Evolutionary conservation across 2,329 filamentous ascomycete species (phyloP), one percentile per base, ranked within the genome.

Genomic region (Myriangium duriaei): DNA sequence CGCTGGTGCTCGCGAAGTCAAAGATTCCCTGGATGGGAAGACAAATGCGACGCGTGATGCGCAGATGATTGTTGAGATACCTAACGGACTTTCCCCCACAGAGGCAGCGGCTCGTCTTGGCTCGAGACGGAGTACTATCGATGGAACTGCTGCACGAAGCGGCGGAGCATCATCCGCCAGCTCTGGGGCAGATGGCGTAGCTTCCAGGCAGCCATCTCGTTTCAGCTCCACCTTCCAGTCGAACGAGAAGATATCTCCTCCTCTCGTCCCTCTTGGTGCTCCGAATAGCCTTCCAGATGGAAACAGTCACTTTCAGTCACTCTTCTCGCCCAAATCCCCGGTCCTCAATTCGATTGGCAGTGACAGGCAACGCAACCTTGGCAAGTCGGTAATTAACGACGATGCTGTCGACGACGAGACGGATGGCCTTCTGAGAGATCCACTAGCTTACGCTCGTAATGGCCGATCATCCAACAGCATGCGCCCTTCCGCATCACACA

Each of bases 291-390:
- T 70, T 36, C 64, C 71, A 3, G 74, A 76, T 19, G 60, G 63
- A 3, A 68, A 57, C 52, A 55, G 62, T 11, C 63, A 68, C 42
- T 74, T 74, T 47, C 73, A 77, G 46, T 75, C 65, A 43, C 60
- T 83, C 16, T 86, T 84, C 58, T 80, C 78, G 10, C 74, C 79
- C 1, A 79, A 81, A 47, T 84, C 80, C 4, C 80, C 80, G 1
- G 77, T 84, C 39, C 76, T 74, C 30, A 80, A 77, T 51, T 73
- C 79, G 37, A 65, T 80, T n/a, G 64, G 65, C n/a, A 72, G 74
- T 2, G 29, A 32, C 15, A 15, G 36, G 7, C 36, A 39, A 33
- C 36, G 28, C 1, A 39, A 39, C 16, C 16, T 28, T 16, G 78
- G 81, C 48, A 85, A 84, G 57, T 72, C 75, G 2, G 63, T 85